phyloP scores from a whole-genome alignment of 345 rosid species.

The Salix exigua region DNA sequence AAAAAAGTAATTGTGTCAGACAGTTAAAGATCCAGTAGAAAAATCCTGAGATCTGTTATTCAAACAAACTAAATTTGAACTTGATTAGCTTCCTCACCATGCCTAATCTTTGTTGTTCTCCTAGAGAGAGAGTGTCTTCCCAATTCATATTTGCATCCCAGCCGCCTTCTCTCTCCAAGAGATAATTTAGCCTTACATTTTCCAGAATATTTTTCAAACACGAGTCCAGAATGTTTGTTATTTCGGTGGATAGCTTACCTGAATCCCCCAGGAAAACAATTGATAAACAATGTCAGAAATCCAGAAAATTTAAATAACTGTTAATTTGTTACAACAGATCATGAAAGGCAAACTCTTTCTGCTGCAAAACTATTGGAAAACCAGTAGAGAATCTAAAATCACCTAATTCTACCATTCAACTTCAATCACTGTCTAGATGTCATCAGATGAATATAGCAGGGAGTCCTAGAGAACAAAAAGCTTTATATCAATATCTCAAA shows the following conservation, averaged over 20 bases:
- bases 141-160: constrained; percentile 82
- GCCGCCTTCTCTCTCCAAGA: constrained; percentile 81
- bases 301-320: background rate
- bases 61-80: background rate
- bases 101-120: constrained; percentile 97
- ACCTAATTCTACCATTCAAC: background rate
- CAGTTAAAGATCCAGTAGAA: constrained; percentile 8
- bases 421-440: background rate
- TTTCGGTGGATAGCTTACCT: constrained; percentile 42
- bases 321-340: background rate
- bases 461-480: background rate
- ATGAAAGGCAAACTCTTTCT: background rate
- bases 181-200: constrained; percentile 77
- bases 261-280: constrained; percentile 4
- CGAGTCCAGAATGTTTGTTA: constrained; percentile 44
- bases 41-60: background rate
- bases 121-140: constrained; percentile 94
- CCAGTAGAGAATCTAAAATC: background rate
- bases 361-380: background rate
- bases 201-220: constrained; percentile 67
- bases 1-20: background rate
- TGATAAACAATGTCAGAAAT: background rate
- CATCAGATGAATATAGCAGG: background rate
- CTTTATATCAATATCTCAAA: background rate
- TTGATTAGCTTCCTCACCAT: constrained; percentile 51